phyloP scores from a whole-genome alignment of 179 eudicot genomes.

The Camellia oleifera region DNA sequence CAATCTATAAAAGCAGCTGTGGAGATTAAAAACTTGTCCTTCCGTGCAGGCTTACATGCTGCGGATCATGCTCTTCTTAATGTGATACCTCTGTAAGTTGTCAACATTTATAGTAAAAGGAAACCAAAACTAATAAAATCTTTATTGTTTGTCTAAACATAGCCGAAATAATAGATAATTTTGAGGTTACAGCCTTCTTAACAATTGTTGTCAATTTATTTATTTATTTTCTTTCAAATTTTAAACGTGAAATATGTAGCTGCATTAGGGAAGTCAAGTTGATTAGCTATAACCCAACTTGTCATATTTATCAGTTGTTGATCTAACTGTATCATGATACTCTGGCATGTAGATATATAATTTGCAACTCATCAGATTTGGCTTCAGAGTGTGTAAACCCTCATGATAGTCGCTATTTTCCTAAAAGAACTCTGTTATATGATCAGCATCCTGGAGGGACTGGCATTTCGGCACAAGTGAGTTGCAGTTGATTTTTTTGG shows the following conservation, averaged over 20 bases:
- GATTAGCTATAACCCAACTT: background rate
- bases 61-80: constrained; percentile 94
- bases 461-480: constrained; percentile 83
- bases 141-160: background rate
- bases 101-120: background rate
- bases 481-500: background rate
- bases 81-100: constrained; percentile 88
- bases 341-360: constrained; percentile 53
- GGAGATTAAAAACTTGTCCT: constrained; percentile 43
- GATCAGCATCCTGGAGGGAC: constrained; percentile 95
- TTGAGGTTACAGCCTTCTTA: background rate
- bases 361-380: constrained; percentile 82
- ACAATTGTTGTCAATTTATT: background rate
- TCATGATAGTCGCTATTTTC: constrained; percentile 69
- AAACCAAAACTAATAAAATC: background rate
- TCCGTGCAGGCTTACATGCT: constrained; percentile 95
- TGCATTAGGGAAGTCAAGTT: constrained; percentile 5
- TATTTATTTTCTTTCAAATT: background rate
- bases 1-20: constrained; percentile 71
- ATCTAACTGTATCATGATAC: constrained; percentile 20
- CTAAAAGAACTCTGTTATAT: constrained; percentile 82
- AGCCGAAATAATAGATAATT: background rate
- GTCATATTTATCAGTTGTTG: background rate
- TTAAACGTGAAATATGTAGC: background rate
- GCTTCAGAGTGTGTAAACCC: constrained; percentile 95